Evolutionary conservation across 768 basidiomycete species (phyloP).

Genomic region (Boletus tylopilopsis): DNA sequence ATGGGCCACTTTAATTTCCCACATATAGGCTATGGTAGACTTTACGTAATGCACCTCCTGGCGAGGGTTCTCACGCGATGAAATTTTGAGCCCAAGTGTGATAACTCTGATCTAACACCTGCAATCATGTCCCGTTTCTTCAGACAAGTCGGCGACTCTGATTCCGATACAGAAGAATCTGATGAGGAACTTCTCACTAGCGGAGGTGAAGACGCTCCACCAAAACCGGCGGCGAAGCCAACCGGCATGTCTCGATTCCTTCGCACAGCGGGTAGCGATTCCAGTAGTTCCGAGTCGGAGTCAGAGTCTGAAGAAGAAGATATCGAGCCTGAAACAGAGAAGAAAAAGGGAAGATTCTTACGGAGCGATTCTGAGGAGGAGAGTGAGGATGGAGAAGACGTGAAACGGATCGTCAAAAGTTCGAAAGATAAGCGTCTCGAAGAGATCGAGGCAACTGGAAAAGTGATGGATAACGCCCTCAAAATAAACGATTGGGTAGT

Average conservation of each 20-base stretch:
- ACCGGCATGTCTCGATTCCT: slow-evolving; percentile 73
- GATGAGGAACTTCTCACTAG: slow-evolving; percentile 75
- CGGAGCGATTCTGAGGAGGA: slow-evolving; percentile 47
- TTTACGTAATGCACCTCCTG: slow-evolving; percentile 16
- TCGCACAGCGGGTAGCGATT: slow-evolving; percentile 58
- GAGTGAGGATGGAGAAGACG: slow-evolving; percentile 68
- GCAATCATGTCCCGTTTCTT: slow-evolving; percentile 82
- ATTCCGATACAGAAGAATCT: slow-evolving; percentile 66
- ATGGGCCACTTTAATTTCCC: slow-evolving; percentile 5
- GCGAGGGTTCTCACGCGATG: slow-evolving; percentile 14
- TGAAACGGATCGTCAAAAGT: slow-evolving; percentile 66
- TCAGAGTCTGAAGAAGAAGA: slow-evolving; percentile 53
- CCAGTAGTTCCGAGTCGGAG: slow-evolving; percentile 48
- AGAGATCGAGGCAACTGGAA: slow-evolving; percentile 93
- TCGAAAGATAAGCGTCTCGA: slow-evolving; percentile 90
- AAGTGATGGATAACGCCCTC: slow-evolving; percentile 87
- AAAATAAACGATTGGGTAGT: slow-evolving; percentile 97
- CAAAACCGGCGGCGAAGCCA: slow-evolving; percentile 33
- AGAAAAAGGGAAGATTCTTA: slow-evolving; percentile 41
- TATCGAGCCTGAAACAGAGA: slow-evolving; percentile 43
- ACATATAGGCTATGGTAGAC: too few species aligned
- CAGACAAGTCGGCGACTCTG: slow-evolving; percentile 79
- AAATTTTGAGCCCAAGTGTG: slow-evolving; percentile 18
- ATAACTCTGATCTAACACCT: slow-evolving; percentile 25
- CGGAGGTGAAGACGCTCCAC: slow-evolving; percentile 58